phyloP scores from a whole-genome alignment of 73 alveolate genomes.

The Durusdinium trenchii region DNA sequence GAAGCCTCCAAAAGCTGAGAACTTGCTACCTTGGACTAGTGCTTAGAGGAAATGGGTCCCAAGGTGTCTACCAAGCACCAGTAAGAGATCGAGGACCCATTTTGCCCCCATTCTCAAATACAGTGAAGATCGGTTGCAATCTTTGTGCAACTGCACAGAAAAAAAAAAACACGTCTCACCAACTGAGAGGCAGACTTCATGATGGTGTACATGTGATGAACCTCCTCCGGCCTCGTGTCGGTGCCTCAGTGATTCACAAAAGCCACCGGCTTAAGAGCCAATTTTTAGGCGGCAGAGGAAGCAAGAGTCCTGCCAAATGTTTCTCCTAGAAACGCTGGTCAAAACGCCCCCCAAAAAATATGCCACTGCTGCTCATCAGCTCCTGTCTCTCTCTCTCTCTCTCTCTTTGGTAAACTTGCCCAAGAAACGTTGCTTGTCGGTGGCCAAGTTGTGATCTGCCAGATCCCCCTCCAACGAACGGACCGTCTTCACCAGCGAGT shows the following conservation, averaged over 20 bases:
- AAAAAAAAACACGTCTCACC: neutral
- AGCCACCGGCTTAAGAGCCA: neutral
- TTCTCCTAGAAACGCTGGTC: neutral
- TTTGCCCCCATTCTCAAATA: too few relatives aligned
- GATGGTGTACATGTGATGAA: slow-evolving; percentile 84
- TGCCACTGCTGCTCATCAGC: neutral
- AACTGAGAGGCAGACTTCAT: slow-evolving; percentile 26
- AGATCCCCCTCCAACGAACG: slow-evolving; percentile 88
- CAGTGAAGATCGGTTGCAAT: neutral
- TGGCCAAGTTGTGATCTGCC: slow-evolving; percentile 95
- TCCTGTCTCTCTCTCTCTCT: neutral
- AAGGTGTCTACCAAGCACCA: too few relatives aligned
- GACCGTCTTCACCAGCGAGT: slow-evolving; percentile 74
- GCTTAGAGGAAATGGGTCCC: too few relatives aligned
- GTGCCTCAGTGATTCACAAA: slow-evolving; percentile 44
- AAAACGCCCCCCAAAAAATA: neutral
- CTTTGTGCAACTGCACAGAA: neutral
- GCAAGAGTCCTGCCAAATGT: too few relatives aligned
- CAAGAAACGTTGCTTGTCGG: slow-evolving; percentile 82
- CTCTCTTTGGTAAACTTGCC: neutral
- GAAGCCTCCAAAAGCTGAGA: too few relatives aligned
- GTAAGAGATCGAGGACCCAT: too few relatives aligned
- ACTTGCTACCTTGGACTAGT: too few relatives aligned
- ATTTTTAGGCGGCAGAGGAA: neutral
- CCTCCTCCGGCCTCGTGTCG: slow-evolving; percentile 94